Evolutionary conservation across 805 yeast genomes (phyloP).

Genomic region (Metschnikowia gruessii): DNA sequence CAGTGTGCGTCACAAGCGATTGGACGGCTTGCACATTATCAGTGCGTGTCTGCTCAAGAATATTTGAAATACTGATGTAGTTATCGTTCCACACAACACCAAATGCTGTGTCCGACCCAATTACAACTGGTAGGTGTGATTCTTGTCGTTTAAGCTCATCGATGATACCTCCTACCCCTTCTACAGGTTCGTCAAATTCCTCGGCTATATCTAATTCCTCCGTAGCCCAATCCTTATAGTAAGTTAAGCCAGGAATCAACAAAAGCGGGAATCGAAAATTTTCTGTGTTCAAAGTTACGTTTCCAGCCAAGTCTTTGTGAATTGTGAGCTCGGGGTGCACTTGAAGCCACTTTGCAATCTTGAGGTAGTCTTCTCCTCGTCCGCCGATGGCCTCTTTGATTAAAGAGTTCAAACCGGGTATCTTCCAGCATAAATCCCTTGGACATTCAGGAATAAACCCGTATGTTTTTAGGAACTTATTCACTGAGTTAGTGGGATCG

Average conservation of each 20-base stretch:
- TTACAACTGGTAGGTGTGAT: background rate
- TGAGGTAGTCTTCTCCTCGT: slow-evolving; percentile 3
- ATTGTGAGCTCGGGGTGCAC: slow-evolving; percentile 12
- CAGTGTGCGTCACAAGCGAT: slow-evolving; percentile 1
- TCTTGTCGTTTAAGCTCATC: slow-evolving; percentile 11
- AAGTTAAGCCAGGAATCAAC: slow-evolving; percentile 16
- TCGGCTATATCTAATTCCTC: slow-evolving; percentile 11
- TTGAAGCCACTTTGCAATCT: slow-evolving; percentile 20
- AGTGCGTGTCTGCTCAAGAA: slow-evolving; percentile 14
- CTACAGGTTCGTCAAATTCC: slow-evolving; percentile 4
- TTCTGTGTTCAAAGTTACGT: slow-evolving; percentile 5
- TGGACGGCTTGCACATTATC: background rate
- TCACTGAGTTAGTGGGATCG: slow-evolving; percentile 11
- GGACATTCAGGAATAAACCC: slow-evolving; percentile 16
- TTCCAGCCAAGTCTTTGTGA: background rate
- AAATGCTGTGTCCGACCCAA: slow-evolving; percentile 14
- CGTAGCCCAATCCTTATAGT: slow-evolving; percentile 14
- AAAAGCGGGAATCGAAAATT: slow-evolving; percentile 15
- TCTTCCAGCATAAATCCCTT: slow-evolving; percentile 7
- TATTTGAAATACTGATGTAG: slow-evolving; percentile 12
- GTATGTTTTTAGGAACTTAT: slow-evolving; percentile 14
- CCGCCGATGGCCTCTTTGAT: slow-evolving; percentile 1
- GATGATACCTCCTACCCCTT: slow-evolving; percentile 4
- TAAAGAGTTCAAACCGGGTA: slow-evolving; percentile 6
- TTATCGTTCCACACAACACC: slow-evolving; percentile 16